These are phyloP conservation scores for Suhomyces bolitotheri DNA, from an alignment of 1,139 yeast genomes.

Conservation along the genomic window DNA sequence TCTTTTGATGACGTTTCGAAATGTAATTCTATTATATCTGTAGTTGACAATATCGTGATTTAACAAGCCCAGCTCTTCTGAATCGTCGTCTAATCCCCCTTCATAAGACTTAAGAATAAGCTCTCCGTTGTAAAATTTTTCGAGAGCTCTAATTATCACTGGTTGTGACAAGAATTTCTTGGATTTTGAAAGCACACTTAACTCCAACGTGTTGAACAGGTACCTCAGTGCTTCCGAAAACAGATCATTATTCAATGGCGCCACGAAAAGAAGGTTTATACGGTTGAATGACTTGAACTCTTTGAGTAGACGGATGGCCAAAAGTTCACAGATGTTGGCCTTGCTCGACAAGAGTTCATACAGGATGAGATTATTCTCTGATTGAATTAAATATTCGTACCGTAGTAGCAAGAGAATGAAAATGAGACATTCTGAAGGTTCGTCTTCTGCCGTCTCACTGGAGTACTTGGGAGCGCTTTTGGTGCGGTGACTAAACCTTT, in stretches of 20 bases:
- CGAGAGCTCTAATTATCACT: slow-evolving; percentile 49
- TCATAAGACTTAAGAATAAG: slow-evolving; percentile 28
- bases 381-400: slow-evolving; percentile 51
- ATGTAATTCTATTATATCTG: slow-evolving; percentile 31
- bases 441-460: slow-evolving; percentile 14
- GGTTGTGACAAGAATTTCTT: slow-evolving; percentile 60
- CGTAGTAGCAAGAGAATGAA: slow-evolving; percentile 38
- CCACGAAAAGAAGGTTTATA: slow-evolving; percentile 44
- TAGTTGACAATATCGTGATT: slow-evolving; percentile 40
- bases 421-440: slow-evolving; percentile 24
- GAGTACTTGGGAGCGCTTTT: slow-evolving; percentile 3
- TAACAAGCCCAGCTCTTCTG: slow-evolving; percentile 16
- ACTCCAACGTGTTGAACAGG: slow-evolving; percentile 51
- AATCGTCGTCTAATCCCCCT: slow-evolving; percentile 17
- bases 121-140: slow-evolving; percentile 57
- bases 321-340: slow-evolving; percentile 55
- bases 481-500: slow-evolving; percentile 2
- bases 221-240: slow-evolving; percentile 15
- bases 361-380: slow-evolving; percentile 47
- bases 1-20: slow-evolving; percentile 31
- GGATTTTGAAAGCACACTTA: slow-evolving; percentile 55
- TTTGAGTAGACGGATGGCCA: slow-evolving; percentile 53
- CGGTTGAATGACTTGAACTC: slow-evolving; percentile 50
- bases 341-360: slow-evolving; percentile 53
- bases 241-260: slow-evolving; percentile 36